Percentiles rank a stretch among this genome's conserved stretches.
Evolutionary conservation across 1,284 basidiomycete species (phyloP).

Genomic region (Vanrija humicola): DNA sequence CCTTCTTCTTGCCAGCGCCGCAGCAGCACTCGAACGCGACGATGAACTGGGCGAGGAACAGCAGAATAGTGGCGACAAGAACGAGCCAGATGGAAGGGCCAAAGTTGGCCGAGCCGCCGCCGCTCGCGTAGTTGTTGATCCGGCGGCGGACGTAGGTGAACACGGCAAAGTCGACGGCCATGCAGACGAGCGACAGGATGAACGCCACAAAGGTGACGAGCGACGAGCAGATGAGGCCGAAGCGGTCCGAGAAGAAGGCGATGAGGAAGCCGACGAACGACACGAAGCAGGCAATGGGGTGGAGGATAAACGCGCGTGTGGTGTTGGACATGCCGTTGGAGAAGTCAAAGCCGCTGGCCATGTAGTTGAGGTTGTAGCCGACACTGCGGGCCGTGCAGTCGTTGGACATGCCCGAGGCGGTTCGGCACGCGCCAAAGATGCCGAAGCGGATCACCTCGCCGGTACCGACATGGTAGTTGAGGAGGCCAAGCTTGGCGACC

Average conservation of each 20-base stretch:
- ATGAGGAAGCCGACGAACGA: slow-evolving; percentile 39
- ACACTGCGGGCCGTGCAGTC: slow-evolving; percentile 19
- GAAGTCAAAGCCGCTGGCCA: slow-evolving; percentile 11
- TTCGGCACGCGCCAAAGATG: neutral
- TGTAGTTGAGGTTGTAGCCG: slow-evolving; percentile 25
- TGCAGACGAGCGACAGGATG: slow-evolving; percentile 41
- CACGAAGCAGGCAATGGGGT: slow-evolving; percentile 39
- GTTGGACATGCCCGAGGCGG: neutral
- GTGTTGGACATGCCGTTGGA: slow-evolving; percentile 21
- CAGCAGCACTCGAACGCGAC: slow-evolving; percentile 36
- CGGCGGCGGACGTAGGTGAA: slow-evolving; percentile 29
- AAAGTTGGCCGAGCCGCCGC: slow-evolving; percentile 11
- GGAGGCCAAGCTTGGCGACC: neutral
- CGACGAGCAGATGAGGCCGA: slow-evolving; percentile 41
- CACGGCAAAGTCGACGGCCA: slow-evolving; percentile 41
- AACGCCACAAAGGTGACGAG: slow-evolving; percentile 35
- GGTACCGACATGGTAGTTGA: neutral
- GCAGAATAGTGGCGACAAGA: slow-evolving; percentile 32
- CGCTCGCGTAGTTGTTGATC: neutral
- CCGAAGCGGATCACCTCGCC: neutral
- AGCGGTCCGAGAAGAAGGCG: slow-evolving; percentile 31
- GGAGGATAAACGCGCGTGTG: slow-evolving; percentile 39
- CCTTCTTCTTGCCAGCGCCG: neutral
- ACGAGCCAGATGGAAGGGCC: slow-evolving; percentile 33
- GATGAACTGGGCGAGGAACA: slow-evolving; percentile 38